Conservation (phyloP, 192 early-diverging fungal genomes). For the Coemansia sp. region DNA sequence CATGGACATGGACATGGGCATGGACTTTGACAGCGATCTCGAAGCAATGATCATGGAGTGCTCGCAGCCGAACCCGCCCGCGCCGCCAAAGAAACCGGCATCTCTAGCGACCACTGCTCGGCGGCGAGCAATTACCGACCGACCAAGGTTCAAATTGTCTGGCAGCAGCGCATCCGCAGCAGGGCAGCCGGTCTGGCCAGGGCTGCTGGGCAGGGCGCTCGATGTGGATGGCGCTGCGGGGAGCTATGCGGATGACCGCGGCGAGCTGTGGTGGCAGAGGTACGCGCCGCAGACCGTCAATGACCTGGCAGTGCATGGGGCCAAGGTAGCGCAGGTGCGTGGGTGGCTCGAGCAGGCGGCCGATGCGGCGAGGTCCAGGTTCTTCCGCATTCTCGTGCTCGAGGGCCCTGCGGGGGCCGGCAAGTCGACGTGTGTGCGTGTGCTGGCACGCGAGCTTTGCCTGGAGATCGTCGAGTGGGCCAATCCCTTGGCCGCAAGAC, state of each 20-base stretch:
- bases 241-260: constrained; percentile 4
- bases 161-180: background rate
- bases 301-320: constrained; percentile 53
- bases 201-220: background rate
- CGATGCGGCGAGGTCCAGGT: constrained; percentile 11
- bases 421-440: constrained; percentile 58
- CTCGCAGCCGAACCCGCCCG: constrained; percentile 3
- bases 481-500: constrained; percentile 39
- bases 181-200: background rate
- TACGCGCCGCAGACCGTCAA: constrained; percentile 23
- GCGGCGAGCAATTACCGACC: constrained; percentile 36
- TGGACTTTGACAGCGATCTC: constrained; percentile 40
- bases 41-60: constrained; percentile 36
- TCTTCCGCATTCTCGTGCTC: constrained; percentile 54
- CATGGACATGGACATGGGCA: constrained; percentile 15
- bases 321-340: constrained; percentile 53
- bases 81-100: too few relatives aligned
- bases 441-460: constrained; percentile 53
- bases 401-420: constrained; percentile 64
- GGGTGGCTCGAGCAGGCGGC: constrained; percentile 52
- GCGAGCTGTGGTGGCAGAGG: constrained; percentile 43
- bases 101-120: background rate
- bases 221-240: background rate
- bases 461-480: constrained; percentile 62
- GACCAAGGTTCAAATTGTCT: constrained; percentile 19